Evolutionary conservation across 305 asterid genomes (phyloP).

Genomic region (Fraxinus nigra): DNA sequence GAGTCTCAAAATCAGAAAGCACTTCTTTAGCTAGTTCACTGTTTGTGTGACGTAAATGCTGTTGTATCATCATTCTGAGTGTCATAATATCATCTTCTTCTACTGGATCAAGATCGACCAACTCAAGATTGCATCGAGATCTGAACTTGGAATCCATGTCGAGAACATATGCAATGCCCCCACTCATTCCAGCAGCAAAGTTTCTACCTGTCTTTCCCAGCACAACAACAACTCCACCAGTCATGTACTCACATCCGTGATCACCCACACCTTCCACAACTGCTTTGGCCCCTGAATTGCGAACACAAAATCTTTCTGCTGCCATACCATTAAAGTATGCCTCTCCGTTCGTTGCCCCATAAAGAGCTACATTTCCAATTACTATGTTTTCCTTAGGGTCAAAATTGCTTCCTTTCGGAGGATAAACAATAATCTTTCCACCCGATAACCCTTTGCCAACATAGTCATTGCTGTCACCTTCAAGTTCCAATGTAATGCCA

Average conservation of each 20-base stretch:
- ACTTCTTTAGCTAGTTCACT: conserved; percentile 85
- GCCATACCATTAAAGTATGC: conserved; percentile 99
- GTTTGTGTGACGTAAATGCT: conserved; percentile 91
- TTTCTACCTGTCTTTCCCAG: conserved; percentile 94
- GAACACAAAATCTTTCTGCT: conserved; percentile 96
- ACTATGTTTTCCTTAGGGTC: conserved; percentile 95
- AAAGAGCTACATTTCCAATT: conserved; percentile 96
- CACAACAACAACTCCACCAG: conserved; percentile 92
- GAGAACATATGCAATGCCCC: conserved; percentile 89
- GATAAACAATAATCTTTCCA: conserved; percentile 86
- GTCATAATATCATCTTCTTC: conserved; percentile 84
- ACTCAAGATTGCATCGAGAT: conserved; percentile 78
- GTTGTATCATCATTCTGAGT: conserved; percentile 94
- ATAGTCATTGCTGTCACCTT: conserved; percentile 98
- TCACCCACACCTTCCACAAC: conserved; percentile 99
- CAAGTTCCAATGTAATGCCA: conserved; percentile 91
- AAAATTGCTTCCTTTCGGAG: conserved; percentile 84
- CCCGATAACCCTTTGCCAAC: conserved; percentile 99
- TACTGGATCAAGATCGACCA: conserved; percentile 94
- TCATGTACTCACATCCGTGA: conserved; percentile 99
- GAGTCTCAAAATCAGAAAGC: conserved; percentile 69
- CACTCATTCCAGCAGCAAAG: conserved; percentile 99
- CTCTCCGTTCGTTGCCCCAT: conserved; percentile 93
- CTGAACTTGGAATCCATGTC: conserved; percentile 66
- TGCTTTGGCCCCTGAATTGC: conserved; percentile 93